Conservation (phyloP, 139 green algal genomes). For the Pedinophyceae sp. region DNA sequence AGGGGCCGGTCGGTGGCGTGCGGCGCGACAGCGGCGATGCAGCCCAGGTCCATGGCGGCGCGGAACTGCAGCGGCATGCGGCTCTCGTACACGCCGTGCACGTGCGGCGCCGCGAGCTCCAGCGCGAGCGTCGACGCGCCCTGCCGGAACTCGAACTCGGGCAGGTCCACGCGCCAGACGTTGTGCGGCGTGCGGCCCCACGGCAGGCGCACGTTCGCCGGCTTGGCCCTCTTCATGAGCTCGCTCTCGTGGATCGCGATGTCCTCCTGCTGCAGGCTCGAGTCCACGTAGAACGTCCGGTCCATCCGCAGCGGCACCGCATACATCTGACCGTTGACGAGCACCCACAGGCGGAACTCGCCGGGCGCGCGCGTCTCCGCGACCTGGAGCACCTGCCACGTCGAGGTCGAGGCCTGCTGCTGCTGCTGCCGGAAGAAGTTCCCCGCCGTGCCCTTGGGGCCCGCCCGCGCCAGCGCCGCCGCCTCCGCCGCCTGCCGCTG, state of each 20-base stretch:
- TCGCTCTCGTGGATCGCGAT: no score
- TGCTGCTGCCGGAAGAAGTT: conserved; percentile 36
- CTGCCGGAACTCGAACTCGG: conserved; percentile 38
- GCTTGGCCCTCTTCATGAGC: no score
- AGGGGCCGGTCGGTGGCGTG: neutral
- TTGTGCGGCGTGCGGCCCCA: no score
- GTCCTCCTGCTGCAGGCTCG: conserved; percentile 2
- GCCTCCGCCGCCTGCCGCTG: conserved; percentile 1
- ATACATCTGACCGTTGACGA: conserved; percentile 36
- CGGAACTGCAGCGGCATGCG: conserved; percentile 43
- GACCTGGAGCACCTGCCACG: conserved; percentile 74
- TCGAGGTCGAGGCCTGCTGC: conserved; percentile 11
- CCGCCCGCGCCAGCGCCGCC: neutral
- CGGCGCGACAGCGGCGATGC: conserved; percentile 4
- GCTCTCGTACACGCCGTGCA: conserved; percentile 56
- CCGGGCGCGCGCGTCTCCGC: conserved; percentile 25
- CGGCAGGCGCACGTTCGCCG: no score
- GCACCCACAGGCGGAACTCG: conserved; percentile 26
- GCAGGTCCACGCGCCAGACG: no score
- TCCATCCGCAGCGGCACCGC: conserved; percentile 40
- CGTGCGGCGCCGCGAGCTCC: conserved; percentile 21
- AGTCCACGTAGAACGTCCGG: conserved; percentile 47
- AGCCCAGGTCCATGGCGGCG: conserved; percentile 56
- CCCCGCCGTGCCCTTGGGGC: conserved; percentile 19
- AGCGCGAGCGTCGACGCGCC: conserved; percentile 20